Percentiles rank a stretch among this genome's conserved stretches.
Conservation (phyloP, 345 rosid species). For the Eucalyptus globulus region DNA sequence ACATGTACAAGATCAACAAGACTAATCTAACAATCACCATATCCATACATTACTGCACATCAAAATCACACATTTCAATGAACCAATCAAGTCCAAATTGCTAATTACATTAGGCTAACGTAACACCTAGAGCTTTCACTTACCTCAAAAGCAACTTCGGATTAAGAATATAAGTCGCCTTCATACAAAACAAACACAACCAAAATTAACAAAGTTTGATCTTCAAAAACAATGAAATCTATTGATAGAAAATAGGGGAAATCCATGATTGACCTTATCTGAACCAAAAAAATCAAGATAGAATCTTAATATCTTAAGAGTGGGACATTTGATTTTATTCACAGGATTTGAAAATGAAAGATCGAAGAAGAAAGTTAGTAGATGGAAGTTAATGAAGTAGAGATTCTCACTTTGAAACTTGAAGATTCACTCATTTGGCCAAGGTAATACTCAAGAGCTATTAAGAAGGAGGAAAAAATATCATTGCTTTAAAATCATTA, state of each 20-base stretch:
- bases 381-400: no score
- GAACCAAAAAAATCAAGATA: neutral
- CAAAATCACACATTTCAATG: neutral
- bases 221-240: no score
- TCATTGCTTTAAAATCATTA: no score
- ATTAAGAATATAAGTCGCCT: neutral
- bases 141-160: neutral
- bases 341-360: no score
- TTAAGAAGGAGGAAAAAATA: no score
- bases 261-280: neutral
- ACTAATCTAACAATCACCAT: neutral
- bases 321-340: no score
- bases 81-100: neutral
- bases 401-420: no score
- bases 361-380: no score
- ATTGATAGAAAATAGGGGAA: neutral
- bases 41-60: neutral
- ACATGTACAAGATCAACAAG: neutral
- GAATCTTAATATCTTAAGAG: neutral
- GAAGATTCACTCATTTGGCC: no score
- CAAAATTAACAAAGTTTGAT: neutral
- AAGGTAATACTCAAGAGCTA: no score
- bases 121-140: neutral
- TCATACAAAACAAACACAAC: neutral
- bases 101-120: rapidly evolving